Percentiles rank a stretch among this genome's conserved stretches.
These are phyloP conservation scores for Neurospora sp. DNA, from an alignment of 495 filamentous ascomycete species.

Conservation along the genomic window DNA sequence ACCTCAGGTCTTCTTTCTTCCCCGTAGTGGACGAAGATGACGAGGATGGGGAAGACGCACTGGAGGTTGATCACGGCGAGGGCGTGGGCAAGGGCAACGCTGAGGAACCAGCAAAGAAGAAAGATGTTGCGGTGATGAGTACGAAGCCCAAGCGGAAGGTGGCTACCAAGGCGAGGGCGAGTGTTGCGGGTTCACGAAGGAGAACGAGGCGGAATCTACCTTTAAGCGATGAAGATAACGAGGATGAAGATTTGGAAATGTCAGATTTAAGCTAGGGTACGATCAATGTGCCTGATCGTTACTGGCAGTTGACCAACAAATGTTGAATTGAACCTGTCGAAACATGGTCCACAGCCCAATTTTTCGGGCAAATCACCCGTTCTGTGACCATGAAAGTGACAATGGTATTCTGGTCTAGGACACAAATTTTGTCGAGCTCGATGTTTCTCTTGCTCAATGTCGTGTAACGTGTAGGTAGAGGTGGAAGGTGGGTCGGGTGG, in stretches of 20 bases:
- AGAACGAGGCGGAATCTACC: slow-evolving; percentile 11
- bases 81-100: background rate
- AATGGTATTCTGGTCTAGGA: too few species aligned
- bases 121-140: slow-evolving; percentile 11
- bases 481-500: background rate
- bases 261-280: background rate
- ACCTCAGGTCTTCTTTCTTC: slow-evolving; percentile 32
- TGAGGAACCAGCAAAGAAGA: background rate
- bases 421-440: too few species aligned
- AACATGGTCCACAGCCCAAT: too few species aligned
- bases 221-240: slow-evolving; percentile 15
- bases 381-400: too few species aligned
- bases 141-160: slow-evolving; percentile 13
- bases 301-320: background rate
- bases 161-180: slow-evolving; percentile 5
- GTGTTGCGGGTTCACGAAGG: slow-evolving; percentile 1
- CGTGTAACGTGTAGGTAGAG: too few species aligned
- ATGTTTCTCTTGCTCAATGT: too few species aligned
- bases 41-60: slow-evolving; percentile 20
- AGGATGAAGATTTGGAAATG: slow-evolving; percentile 1
- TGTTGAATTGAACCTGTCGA: too few species aligned
- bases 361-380: too few species aligned
- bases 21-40: slow-evolving; percentile 26
- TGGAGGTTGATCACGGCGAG: slow-evolving; percentile 25
- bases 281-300: background rate